Evolutionary conservation across 116 monocot species (phyloP).

Genomic region (Trichopus zeylanicus): DNA sequence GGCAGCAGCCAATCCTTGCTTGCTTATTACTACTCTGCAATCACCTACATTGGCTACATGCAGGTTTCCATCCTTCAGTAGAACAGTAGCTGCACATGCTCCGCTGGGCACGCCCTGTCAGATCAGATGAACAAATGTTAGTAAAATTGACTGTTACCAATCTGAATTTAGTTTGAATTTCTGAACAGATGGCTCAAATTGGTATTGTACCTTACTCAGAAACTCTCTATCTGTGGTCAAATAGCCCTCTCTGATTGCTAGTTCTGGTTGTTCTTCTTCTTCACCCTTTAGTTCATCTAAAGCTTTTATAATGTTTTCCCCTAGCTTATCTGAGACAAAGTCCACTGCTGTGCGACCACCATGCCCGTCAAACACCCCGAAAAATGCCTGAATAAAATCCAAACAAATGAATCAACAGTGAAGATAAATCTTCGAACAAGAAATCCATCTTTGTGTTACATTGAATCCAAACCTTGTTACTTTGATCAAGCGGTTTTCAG

Average conservation of each 20-base stretch:
- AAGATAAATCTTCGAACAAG: background rate
- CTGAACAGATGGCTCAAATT: background rate
- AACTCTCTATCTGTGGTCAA: conserved; percentile 67
- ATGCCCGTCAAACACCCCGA: conserved; percentile 89
- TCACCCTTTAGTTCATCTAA: conserved; percentile 8
- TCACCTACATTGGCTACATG: conserved; percentile 66
- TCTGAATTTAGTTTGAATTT: background rate
- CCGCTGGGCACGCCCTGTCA: conserved; percentile 49
- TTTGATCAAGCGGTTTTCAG: too few relatives aligned
- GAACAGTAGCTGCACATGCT: conserved; percentile 62
- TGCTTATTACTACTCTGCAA: conserved; percentile 56
- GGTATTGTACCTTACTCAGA: conserved; percentile 37
- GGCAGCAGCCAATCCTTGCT: conserved; percentile 24
- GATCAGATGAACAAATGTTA: background rate
- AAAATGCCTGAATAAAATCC: conserved; percentile 50
- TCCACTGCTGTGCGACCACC: conserved; percentile 77
- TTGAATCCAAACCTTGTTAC: too few relatives aligned
- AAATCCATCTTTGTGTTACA: background rate
- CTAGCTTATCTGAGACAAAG: conserved; percentile 52
- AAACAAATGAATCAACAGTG: background rate
- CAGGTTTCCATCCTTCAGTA: conserved; percentile 51
- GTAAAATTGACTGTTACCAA: background rate
- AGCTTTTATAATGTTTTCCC: conserved; percentile 44
- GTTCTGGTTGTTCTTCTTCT: conserved; percentile 21
- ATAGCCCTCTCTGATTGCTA: conserved; percentile 56